These are phyloP conservation scores for Leptographium radiaticola DNA, from an alignment of 2,329 filamentous ascomycete genomes.

Conservation along the genomic window DNA sequence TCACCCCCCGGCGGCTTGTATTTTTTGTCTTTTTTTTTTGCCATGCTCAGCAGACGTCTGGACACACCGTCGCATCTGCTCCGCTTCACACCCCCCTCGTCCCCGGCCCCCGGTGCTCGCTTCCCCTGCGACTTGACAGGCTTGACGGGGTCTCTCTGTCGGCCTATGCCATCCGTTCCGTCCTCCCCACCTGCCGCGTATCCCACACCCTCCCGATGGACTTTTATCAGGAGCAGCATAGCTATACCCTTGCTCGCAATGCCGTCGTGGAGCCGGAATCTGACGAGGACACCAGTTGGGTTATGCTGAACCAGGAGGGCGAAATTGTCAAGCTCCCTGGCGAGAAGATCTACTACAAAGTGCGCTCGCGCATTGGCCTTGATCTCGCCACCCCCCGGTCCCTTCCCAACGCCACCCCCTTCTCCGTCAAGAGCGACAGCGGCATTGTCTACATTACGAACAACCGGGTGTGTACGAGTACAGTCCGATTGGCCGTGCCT, in stretches of 20 bases:
- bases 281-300: constrained; percentile 58
- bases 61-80: neutral
- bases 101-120: neutral
- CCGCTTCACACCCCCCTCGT: neutral
- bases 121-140: neutral
- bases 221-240: constrained; percentile 14
- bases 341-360: constrained; percentile 70
- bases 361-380: constrained; percentile 65
- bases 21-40: neutral
- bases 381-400: constrained; percentile 59
- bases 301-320: constrained; percentile 67
- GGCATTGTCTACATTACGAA: constrained; percentile 75
- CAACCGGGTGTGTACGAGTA: constrained; percentile 51
- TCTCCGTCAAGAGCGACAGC: constrained; percentile 59
- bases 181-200: constrained; percentile 6
- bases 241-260: constrained; percentile 29
- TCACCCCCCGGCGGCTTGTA: neutral
- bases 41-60: neutral
- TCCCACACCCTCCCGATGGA: constrained; percentile 6
- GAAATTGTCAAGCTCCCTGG: constrained; percentile 75
- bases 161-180: neutral
- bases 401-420: constrained; percentile 47
- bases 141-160: neutral
- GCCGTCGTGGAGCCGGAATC: constrained; percentile 27
- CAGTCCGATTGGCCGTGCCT: neutral